Conservation (phyloP, 441 rosid genomes). For the Bocquillonia castaneifolia region DNA sequence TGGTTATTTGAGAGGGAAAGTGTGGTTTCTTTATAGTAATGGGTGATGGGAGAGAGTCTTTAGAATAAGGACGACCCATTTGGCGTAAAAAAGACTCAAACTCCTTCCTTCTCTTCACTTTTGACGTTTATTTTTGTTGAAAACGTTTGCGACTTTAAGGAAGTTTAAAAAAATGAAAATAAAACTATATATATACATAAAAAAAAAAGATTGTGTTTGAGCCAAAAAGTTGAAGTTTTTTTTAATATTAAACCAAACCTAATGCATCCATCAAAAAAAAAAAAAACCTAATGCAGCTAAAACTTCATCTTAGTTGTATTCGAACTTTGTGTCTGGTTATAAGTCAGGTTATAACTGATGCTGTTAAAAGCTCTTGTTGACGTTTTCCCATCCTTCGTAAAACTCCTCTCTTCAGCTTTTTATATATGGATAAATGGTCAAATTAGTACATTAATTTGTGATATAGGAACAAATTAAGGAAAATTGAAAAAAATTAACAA, state of each 20-base stretch:
- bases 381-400: conserved; percentile 10
- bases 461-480: too few relatives aligned
- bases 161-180: too few relatives aligned
- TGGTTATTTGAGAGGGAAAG: conserved; percentile 33
- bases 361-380: conserved; percentile 18
- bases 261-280: too few relatives aligned
- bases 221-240: conserved; percentile 20
- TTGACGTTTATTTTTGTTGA: conserved; percentile 39
- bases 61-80: conserved; percentile 47
- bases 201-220: conserved; percentile 11
- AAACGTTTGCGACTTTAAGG: conserved; percentile 12
- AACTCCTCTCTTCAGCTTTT: neutral
- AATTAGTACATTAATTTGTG: too few relatives aligned
- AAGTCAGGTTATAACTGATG: conserved; percentile 31
- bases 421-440: too few relatives aligned
- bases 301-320: conserved; percentile 18
- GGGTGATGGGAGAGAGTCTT: conserved; percentile 25
- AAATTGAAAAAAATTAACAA: too few relatives aligned
- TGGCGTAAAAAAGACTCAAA: conserved; percentile 91
- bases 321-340: conserved; percentile 24
- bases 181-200: too few relatives aligned
- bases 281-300: conserved; percentile 24
- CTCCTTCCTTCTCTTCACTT: conserved; percentile 21
- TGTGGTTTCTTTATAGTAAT: conserved; percentile 40
- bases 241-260: conserved; percentile 26